Evolutionary conservation across 352 stramenopile species (phyloP).

Genomic region (Plasmopara halstedii): DNA sequence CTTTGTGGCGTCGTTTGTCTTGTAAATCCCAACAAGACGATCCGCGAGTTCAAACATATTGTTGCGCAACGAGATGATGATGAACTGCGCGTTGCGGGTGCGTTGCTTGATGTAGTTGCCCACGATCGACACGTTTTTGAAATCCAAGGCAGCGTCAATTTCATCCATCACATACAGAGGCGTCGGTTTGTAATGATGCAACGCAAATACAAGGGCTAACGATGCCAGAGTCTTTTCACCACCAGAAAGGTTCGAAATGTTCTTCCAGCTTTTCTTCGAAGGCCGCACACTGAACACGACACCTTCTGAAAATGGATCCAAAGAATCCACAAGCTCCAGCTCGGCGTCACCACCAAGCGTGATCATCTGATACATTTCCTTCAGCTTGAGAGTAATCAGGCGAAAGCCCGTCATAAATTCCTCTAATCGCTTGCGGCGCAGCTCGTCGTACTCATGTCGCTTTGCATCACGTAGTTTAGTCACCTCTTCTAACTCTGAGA

Average conservation of each 20-base stretch:
- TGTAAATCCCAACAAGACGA: slow-evolving; percentile 99
- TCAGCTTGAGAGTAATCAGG: slow-evolving; percentile 98
- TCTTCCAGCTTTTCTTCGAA: slow-evolving; percentile 99
- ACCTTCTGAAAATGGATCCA: slow-evolving; percentile 99
- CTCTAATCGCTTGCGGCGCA: slow-evolving; percentile 94
- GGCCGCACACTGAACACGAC: slow-evolving; percentile 98
- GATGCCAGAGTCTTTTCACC: slow-evolving; percentile 99
- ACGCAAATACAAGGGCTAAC: slow-evolving; percentile 98
- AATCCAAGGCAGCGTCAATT: slow-evolving; percentile 93
- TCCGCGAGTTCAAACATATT: slow-evolving; percentile 99
- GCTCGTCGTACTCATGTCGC: slow-evolving; percentile 93
- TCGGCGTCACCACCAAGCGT: slow-evolving; percentile 96
- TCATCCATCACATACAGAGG: slow-evolving; percentile 99
- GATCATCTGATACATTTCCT: slow-evolving; percentile 99
- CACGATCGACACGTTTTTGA: slow-evolving; percentile 99
- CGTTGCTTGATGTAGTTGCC: slow-evolving; percentile 99
- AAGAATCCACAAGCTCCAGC: slow-evolving; percentile 97
- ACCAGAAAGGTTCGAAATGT: slow-evolving; percentile 98
- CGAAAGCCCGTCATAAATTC: slow-evolving; percentile 99
- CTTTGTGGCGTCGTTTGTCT: slow-evolving; percentile 98
- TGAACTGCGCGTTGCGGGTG: slow-evolving; percentile 99
- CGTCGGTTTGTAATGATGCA: slow-evolving; percentile 99
- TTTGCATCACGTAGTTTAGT: slow-evolving; percentile 90
- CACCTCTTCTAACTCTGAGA: slow-evolving; percentile 92
- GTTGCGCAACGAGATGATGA: slow-evolving; percentile 99